phyloP scores from a whole-genome alignment of 1,284 basidiomycete species.

The Exsudoporus floridanus region DNA sequence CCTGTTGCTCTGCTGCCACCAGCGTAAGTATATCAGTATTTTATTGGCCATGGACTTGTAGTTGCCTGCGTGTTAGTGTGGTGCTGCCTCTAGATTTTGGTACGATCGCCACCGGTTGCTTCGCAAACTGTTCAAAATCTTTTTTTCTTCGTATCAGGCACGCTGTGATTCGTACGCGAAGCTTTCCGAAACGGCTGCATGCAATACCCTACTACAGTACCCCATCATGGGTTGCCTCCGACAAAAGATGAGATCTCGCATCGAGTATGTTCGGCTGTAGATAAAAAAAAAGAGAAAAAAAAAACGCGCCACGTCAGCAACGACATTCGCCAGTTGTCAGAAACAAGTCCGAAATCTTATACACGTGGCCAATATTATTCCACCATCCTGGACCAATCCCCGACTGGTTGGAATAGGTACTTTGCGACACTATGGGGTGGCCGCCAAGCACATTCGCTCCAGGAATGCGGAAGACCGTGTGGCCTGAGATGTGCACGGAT shows the following conservation, averaged over 20 bases:
- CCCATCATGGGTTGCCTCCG: neutral
- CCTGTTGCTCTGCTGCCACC: constrained; percentile 29
- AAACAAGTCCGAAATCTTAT: neutral
- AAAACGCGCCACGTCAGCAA: constrained; percentile 21
- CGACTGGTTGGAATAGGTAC: neutral
- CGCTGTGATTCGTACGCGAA: neutral
- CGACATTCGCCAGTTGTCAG: constrained; percentile 1
- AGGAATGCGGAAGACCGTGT: neutral
- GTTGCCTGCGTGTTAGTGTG: constrained; percentile 9
- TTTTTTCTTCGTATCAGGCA: neutral
- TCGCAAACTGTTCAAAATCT: neutral
- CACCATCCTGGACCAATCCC: neutral
- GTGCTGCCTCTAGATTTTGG: constrained; percentile 6
- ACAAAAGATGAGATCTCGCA: constrained; percentile 21
- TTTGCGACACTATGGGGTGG: neutral
- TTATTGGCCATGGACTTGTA: constrained; percentile 24
- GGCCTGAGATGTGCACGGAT: neutral
- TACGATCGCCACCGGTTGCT: constrained; percentile 1
- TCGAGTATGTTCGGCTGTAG: constrained; percentile 16
- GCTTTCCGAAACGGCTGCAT: neutral
- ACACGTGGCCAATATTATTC: neutral
- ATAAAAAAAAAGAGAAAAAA: constrained; percentile 22
- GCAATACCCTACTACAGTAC: neutral
- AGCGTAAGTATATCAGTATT: constrained; percentile 40
- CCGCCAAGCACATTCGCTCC: neutral